Evolutionary conservation across 1,284 basidiomycete genomes (phyloP).

Genomic region (Boletellus deceptivus): DNA sequence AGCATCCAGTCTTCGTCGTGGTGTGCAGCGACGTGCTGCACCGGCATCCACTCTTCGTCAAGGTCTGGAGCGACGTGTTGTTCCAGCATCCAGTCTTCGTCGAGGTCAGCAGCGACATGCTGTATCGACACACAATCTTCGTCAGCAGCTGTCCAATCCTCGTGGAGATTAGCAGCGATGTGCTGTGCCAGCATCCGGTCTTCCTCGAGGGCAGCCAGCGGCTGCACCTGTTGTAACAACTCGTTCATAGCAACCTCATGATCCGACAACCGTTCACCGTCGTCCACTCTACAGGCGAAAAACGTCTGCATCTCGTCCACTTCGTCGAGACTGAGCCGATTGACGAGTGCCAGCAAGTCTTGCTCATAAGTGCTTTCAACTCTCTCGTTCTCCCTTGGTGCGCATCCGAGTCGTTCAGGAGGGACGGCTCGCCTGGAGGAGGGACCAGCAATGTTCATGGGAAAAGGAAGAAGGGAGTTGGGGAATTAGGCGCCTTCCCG

Average conservation of each 20-base stretch:
- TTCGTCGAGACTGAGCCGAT: slow-evolving; percentile 21
- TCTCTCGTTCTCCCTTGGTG: slow-evolving; percentile 5
- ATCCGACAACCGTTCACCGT: slow-evolving; percentile 21
- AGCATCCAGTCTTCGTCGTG: slow-evolving; percentile 22
- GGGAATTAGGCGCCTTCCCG: background rate
- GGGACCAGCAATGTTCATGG: slow-evolving; percentile 32
- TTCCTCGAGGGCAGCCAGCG: slow-evolving; percentile 14
- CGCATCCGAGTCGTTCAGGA: background rate
- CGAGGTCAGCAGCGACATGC: slow-evolving; percentile 7
- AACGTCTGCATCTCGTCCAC: slow-evolving; percentile 20
- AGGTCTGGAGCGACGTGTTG: slow-evolving; percentile 9
- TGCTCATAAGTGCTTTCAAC: slow-evolving; percentile 26
- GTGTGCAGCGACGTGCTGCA: slow-evolving; percentile 14
- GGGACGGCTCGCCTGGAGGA: slow-evolving; percentile 19
- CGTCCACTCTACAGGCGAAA: slow-evolving; percentile 5
- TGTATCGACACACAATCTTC: slow-evolving; percentile 25
- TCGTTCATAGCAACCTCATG: slow-evolving; percentile 23
- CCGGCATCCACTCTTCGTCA: slow-evolving; percentile 24
- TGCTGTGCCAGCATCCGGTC: slow-evolving; percentile 22
- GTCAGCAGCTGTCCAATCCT: background rate
- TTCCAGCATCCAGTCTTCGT: too few species aligned
- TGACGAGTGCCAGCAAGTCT: slow-evolving; percentile 27
- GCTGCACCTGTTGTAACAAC: slow-evolving; percentile 26
- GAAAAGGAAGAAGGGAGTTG: slow-evolving; percentile 10
- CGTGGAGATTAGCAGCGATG: slow-evolving; percentile 5